Base-by-base conservation (phyloP, 768 basidiomycete genomes). In the Macrolepiota albuminosa region DNA sequence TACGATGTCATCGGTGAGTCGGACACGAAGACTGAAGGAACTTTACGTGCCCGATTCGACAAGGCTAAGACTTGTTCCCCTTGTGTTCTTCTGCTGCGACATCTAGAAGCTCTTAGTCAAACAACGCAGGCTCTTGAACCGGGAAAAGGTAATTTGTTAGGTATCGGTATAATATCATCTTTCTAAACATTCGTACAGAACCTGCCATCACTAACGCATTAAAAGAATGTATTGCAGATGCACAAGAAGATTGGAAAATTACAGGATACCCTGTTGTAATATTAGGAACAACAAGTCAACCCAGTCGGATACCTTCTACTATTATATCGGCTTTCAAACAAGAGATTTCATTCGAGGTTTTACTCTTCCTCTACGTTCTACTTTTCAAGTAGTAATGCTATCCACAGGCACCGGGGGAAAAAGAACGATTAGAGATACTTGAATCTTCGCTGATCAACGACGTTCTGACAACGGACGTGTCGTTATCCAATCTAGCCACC, bases 271-370 rank as follows among this genome's bases (percentile, higher is more conserved):
- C 95, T 4, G 84, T 90, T 3, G 70, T 97, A 29, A 76, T 94
- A 3, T 69, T 93, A 54, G 95, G 83, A 8, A 93, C 89, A 2
- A 87, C 87, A 1, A 80, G 80, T 37, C 88, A 90, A 48, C 73
- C 80, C 3, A 83, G 83, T n/a, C 78, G 79, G 21, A 75, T 95
- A 16, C 85, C 91, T 2, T 68, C 82, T 1, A 78, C 78, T 2
- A 72, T 96, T 2, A 68, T 89, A 26, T 79, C 82, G 8, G 84
- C 80, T 60, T 96, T 98, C 76, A 98, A 97, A 69, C 91, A 95
- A 67, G 89, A 93, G 63, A 76, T 97, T 24, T 68, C 71, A 1
- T 83, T 95, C 47, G 84, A 91, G 76, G 94, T 93, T 62, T 37
- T 72, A 66, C 18, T 36, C 18, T 33, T 50, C 31, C 42, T 14